A percentile compares a stretch with the other conserved stretches of the same genome.
These are phyloP conservation scores for Pyracantha coccinea DNA, from an alignment of 331 rosid genomes.

Conservation along the genomic window DNA sequence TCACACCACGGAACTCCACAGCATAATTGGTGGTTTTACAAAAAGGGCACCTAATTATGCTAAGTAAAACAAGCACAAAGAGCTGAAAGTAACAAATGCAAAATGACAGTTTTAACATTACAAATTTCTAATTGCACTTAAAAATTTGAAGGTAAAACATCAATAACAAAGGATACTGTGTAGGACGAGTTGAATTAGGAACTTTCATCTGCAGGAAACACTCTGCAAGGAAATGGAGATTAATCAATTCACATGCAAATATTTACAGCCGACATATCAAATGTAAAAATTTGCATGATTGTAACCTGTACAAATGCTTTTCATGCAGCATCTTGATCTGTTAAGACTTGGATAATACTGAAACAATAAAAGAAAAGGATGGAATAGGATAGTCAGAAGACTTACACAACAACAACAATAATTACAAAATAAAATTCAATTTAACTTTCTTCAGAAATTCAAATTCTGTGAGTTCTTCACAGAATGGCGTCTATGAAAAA, in stretches of 20 bases:
- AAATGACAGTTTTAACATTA: neutral
- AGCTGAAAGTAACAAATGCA: neutral
- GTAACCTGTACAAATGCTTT: slow-evolving; percentile 96
- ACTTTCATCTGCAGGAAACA: slow-evolving; percentile 99
- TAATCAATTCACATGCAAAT: slow-evolving; percentile 25
- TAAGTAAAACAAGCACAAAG: slow-evolving; percentile 37
- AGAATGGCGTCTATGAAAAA: neutral
- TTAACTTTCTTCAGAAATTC: slow-evolving; percentile 4
- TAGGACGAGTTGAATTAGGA: slow-evolving; percentile 96
- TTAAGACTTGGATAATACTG: slow-evolving; percentile 98
- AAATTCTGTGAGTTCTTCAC: neutral
- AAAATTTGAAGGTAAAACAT: slow-evolving; percentile 14
- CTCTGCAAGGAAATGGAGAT: slow-evolving; percentile 42
- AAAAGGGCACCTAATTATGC: slow-evolving; percentile 74
- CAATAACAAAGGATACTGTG: slow-evolving; percentile 80
- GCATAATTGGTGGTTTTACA: slow-evolving; percentile 93
- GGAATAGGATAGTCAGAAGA: slow-evolving; percentile 19
- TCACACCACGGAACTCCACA: slow-evolving; percentile 90
- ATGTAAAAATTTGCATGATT: slow-evolving; percentile 6
- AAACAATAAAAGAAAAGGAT: slow-evolving; percentile 8
- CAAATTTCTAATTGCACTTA: neutral
- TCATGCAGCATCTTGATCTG: slow-evolving; percentile 95
- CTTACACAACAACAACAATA: neutral
- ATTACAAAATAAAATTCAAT: neutral
- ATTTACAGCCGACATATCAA: neutral